Conservation (phyloP, 2,329 filamentous ascomycete species). For the Penicillium sp. region DNA sequence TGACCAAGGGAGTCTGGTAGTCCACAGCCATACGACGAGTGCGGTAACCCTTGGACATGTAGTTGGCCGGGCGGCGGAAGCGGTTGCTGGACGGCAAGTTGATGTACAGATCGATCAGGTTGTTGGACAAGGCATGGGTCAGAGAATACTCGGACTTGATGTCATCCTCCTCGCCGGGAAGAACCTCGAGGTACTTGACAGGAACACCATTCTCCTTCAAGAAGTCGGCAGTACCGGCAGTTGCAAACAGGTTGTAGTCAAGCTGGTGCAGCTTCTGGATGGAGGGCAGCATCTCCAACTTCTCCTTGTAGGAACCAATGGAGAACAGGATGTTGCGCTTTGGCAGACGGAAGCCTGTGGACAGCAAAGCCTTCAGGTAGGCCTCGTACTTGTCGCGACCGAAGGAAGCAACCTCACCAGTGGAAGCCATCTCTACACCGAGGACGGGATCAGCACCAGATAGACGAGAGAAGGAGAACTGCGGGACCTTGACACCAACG, state of each 20-base stretch:
- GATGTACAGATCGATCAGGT: slow-evolving; percentile 98
- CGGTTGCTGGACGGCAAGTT: slow-evolving; percentile 98
- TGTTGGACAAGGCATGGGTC: slow-evolving; percentile 94
- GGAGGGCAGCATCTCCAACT: slow-evolving; percentile 93
- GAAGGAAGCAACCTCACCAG: slow-evolving; percentile 96
- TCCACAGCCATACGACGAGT: slow-evolving; percentile 98
- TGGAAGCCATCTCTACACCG: slow-evolving; percentile 98
- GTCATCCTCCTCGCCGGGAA: slow-evolving; percentile 74
- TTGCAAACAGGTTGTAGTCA: slow-evolving; percentile 95
- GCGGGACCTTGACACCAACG: slow-evolving; percentile 95
- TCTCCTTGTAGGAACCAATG: slow-evolving; percentile 97
- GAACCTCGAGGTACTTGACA: slow-evolving; percentile 89
- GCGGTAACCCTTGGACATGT: slow-evolving; percentile 97
- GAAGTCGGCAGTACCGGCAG: slow-evolving; percentile 95
- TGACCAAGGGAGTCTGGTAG: slow-evolving; percentile 94
- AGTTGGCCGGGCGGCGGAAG: slow-evolving; percentile 93
- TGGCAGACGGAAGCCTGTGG: slow-evolving; percentile 93
- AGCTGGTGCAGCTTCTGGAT: slow-evolving; percentile 85
- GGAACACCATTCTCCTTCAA: slow-evolving; percentile 88
- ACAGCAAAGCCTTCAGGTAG: slow-evolving; percentile 93
- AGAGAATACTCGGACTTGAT: slow-evolving; percentile 96
- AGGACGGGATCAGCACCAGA: slow-evolving; percentile 95
- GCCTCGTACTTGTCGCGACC: slow-evolving; percentile 96
- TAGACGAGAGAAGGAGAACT: slow-evolving; percentile 97
- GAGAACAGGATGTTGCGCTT: slow-evolving; percentile 95